Conservation (phyloP, 306 rosid species). For the Lathyrus tuberosus region DNA sequence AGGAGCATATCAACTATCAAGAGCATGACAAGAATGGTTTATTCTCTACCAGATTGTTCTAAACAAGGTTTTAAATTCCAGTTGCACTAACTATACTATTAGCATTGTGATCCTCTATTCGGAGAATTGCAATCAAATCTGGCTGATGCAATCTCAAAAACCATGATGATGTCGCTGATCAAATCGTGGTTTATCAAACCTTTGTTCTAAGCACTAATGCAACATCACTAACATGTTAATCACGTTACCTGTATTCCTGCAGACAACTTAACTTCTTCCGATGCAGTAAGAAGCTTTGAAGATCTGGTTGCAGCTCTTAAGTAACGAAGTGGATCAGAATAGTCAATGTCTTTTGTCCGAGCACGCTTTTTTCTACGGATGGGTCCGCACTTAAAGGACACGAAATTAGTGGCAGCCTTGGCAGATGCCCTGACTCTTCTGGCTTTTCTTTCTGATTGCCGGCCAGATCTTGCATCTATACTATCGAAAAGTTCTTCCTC, state of each 20-base stretch:
- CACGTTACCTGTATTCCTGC: slow-evolving; percentile 89
- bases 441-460: slow-evolving; percentile 84
- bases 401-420: slow-evolving; percentile 68
- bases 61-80: not conserved
- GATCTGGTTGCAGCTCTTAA: slow-evolving; percentile 71
- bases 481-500: slow-evolving; percentile 57
- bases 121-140: not conserved
- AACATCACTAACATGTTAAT: slow-evolving; percentile 26
- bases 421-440: slow-evolving; percentile 82
- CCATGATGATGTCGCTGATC: too few relatives aligned
- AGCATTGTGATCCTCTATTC: not conserved
- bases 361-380: slow-evolving; percentile 69
- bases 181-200: not conserved
- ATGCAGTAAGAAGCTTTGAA: slow-evolving; percentile 72
- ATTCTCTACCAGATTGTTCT: too few relatives aligned
- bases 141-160: too few relatives aligned
- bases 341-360: slow-evolving; percentile 72
- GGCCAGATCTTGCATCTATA: slow-evolving; percentile 75
- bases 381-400: slow-evolving; percentile 67
- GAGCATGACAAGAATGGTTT: slow-evolving; percentile 12
- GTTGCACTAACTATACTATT: not conserved
- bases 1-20: slow-evolving; percentile 31
- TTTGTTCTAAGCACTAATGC: slow-evolving; percentile 28
- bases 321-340: slow-evolving; percentile 84
- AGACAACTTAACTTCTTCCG: slow-evolving; percentile 79